phyloP scores from a whole-genome alignment of 208 protist genomes.

The Acanthamoeba divionensis region DNA sequence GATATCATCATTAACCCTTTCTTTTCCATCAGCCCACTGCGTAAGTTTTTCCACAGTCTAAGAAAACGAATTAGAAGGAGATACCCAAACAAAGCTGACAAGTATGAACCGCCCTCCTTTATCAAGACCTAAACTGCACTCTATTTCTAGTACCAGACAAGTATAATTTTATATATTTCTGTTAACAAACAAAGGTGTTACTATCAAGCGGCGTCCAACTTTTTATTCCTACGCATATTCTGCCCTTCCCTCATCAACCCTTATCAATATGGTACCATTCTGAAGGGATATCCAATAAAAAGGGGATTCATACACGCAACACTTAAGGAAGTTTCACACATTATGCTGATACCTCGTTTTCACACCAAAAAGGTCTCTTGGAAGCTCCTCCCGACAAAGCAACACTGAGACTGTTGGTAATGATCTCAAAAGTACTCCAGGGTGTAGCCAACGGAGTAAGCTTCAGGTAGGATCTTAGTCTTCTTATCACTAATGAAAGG shows the following conservation, averaged over 20 bases:
- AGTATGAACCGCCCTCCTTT: not conserved
- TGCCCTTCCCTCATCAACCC: not conserved
- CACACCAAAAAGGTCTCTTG: too few species aligned
- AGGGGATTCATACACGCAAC: too few species aligned
- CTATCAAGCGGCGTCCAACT: not conserved
- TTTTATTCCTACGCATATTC: constrained; percentile 13
- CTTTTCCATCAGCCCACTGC: not conserved
- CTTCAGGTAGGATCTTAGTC: not conserved
- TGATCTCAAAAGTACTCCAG: constrained; percentile 16
- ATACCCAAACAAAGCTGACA: not conserved
- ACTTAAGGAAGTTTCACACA: too few species aligned
- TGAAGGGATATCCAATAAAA: too few species aligned
- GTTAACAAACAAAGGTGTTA: not conserved
- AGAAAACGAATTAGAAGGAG: not conserved
- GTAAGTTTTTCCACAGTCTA: not conserved
- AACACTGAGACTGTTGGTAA: not conserved
- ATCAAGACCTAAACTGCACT: not conserved
- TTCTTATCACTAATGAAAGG: not conserved
- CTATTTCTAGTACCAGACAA: not conserved
- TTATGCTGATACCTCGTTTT: too few species aligned
- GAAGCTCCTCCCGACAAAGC: not conserved
- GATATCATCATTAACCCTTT: not conserved
- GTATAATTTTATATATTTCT: not conserved
- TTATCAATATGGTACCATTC: not conserved
- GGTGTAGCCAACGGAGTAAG: not conserved